Evolutionary conservation across 2,329 filamentous ascomycete species (phyloP).

Genomic region (Cryphonectria radicalis): DNA sequence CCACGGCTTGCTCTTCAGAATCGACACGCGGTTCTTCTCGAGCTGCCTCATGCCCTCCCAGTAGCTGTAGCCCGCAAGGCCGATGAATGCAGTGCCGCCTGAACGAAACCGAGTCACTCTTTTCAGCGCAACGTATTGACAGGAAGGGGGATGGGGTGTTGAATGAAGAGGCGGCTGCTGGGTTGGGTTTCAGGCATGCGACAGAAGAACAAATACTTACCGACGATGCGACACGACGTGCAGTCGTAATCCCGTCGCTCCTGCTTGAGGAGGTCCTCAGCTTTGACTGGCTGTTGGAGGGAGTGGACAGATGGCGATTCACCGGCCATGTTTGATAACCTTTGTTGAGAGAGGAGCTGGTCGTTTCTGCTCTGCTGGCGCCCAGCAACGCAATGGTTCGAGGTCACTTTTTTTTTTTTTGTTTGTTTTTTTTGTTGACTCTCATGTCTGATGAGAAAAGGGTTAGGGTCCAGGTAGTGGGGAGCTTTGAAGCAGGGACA

Average conservation of each 20-base stretch:
- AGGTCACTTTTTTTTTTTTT: neutral
- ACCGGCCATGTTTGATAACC: conserved; percentile 44
- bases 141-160: neutral
- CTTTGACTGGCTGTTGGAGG: conserved; percentile 64
- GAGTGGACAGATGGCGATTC: conserved; percentile 56
- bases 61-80: conserved; percentile 78
- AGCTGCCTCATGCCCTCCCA: conserved; percentile 75
- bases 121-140: neutral
- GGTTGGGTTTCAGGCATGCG: neutral
- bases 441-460: neutral
- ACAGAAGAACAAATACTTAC: conserved; percentile 51
- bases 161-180: no score
- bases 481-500: neutral
- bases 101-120: conserved; percentile 6
- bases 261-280: conserved; percentile 58
- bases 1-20: conserved; percentile 70
- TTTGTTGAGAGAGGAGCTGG: neutral
- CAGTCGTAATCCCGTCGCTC: conserved; percentile 68
- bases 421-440: no score
- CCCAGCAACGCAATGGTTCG: neutral
- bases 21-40: conserved; percentile 64
- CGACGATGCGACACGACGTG: conserved; percentile 70
- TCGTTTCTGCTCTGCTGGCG: neutral
- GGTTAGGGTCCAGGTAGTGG: neutral
- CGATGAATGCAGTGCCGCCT: conserved; percentile 78